phyloP scores from a whole-genome alignment of 306 rosid species.

The Gynostemma pentaphyllum region DNA sequence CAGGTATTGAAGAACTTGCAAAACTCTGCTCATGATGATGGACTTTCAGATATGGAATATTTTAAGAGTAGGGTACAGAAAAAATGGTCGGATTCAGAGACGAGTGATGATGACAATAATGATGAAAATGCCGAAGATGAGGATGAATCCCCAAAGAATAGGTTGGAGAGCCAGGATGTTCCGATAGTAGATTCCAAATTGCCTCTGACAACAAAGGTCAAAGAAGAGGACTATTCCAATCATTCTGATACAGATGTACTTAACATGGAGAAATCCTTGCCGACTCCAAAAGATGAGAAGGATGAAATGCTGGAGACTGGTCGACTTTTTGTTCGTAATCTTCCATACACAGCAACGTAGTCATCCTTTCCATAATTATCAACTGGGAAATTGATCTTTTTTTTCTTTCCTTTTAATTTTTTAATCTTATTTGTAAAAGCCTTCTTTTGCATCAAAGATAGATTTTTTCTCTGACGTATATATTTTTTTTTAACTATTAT shows the following conservation, averaged over 20 bases:
- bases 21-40: conserved; percentile 27
- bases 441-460: background rate
- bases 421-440: background rate
- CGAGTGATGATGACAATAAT: conserved; percentile 28
- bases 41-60: conserved; percentile 66
- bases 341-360: conserved; percentile 71
- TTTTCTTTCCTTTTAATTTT: conserved; percentile 5
- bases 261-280: conserved; percentile 11
- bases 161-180: conserved; percentile 15
- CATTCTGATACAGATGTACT: conserved; percentile 13
- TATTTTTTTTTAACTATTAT: conserved; percentile 1
- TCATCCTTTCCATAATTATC: background rate
- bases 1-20: conserved; percentile 13
- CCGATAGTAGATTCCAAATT: conserved; percentile 10
- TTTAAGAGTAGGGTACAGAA: conserved; percentile 66
- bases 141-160: conserved; percentile 16
- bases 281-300: conserved; percentile 31
- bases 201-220: background rate
- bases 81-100: conserved; percentile 81
- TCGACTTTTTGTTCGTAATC: conserved; percentile 82
- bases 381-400: background rate
- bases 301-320: conserved; percentile 36
- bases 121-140: conserved; percentile 18
- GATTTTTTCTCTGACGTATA: background rate
- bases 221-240: conserved; percentile 1